Base-by-base conservation (phyloP, 352 stramenopile species). In the Phytopythium helicoides region DNA sequence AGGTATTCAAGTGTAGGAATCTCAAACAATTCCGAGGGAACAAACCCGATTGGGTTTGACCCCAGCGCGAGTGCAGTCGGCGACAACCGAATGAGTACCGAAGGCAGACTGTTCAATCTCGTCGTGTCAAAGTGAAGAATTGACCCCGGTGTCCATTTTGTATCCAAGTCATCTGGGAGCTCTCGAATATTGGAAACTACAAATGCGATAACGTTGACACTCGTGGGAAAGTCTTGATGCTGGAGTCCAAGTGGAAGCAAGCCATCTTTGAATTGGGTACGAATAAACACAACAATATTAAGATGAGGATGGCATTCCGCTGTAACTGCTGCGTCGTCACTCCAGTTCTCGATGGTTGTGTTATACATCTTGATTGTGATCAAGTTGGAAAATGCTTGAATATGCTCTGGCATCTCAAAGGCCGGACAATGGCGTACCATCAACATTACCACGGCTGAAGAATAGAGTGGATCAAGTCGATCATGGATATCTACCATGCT, bases 361-460 rank as follows among this genome's bases (percentile, higher is more conserved):
- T 73, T 72, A 39, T 73, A 73, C 15, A 69, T 51, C 35, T 69
- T 73, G 1, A 73, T 34, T 14, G 53, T 50, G 15, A 55, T 54
- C 16, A 73, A 22, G 6, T 58, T 38, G 4, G 34, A 54, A n/a
- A 68, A 63, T 11, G 44, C 14, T 2, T 50, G 54, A 3, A 69
- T 26, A 10, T 6, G 50, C n/a, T 28, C 8, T 12, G 66, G 58
- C 11, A 81, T 45, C 39, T 72, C 57, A 6, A 86, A 39, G 11
- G 47, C 9, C 0, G 55, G 14, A 15, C 72, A 83, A 47, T 73
- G 52, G 1, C 60, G 62, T 40, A 79, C 54, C 8, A 64, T 47
- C 12, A 66, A 19, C 10, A 56, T 42, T 5, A 50, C 33, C 21
- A 68, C 54, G 4, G 62, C 66, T 3, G 35, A 35, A 18, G 58